A percentile compares a stretch with the other conserved stretches of the same genome.
phyloP scores from a whole-genome alignment of 805 yeast genomes.

The Yarrowia divulgata region DNA sequence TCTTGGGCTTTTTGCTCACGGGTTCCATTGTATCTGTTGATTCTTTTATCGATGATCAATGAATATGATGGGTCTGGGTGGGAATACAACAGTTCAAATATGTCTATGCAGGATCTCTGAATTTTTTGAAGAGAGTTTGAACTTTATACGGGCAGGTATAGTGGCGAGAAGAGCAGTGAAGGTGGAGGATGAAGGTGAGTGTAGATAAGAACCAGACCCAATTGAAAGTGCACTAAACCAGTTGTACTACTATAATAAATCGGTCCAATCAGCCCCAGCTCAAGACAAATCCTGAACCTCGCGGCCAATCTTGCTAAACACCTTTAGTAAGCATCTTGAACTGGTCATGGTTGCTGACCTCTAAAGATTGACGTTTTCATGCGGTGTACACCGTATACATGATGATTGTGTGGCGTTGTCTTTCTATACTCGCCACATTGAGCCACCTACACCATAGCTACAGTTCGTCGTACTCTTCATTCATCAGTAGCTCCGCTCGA shows the following conservation, averaged over 20 bases:
- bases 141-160: not conserved
- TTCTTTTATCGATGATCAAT: not conserved
- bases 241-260: no score
- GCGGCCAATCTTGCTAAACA: no score
- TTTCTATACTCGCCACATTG: not conserved
- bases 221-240: no score
- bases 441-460: no score
- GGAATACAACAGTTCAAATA: not conserved
- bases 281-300: no score
- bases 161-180: conserved; percentile 7
- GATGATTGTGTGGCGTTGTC: not conserved
- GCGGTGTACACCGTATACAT: not conserved
- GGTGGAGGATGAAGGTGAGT: no score
- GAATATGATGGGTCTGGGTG: conserved; percentile 11
- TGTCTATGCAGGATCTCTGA: conserved; percentile 30
- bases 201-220: no score
- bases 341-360: conserved; percentile 16
- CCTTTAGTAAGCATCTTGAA: conserved; percentile 1
- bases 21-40: conserved; percentile 28
- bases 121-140: conserved; percentile 36
- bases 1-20: conserved; percentile 39
- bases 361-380: not conserved
- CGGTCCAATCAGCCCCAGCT: no score
- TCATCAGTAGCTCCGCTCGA: no score
- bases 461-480: no score